A percentile compares a stretch with the other conserved stretches of the same genome.
phyloP scores from a whole-genome alignment of 331 rosid species.

The Phaseolus coccineus region DNA sequence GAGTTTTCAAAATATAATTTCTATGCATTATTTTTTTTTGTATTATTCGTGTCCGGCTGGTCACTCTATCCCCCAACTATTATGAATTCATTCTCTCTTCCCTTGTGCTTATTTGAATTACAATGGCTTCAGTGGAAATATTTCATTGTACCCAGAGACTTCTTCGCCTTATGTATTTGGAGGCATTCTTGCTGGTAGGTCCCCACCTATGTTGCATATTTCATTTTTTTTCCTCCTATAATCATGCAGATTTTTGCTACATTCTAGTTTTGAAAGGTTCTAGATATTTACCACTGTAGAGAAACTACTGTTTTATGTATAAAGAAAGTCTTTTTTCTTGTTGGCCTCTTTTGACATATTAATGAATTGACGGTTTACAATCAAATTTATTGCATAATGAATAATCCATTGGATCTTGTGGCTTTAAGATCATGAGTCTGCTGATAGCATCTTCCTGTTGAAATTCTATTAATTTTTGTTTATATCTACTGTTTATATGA shows the following conservation, averaged over 20 bases:
- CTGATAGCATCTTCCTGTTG: conserved; percentile 33
- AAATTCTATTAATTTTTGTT: conserved; percentile 38
- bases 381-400: conserved; percentile 32
- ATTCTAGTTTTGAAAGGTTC: conserved; percentile 17
- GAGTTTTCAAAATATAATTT: conserved; percentile 22
- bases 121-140: conserved; percentile 79
- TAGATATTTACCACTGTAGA: conserved; percentile 22
- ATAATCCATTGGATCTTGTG: conserved; percentile 28
- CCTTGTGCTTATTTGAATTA: conserved; percentile 50
- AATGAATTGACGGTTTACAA: conserved; percentile 13
- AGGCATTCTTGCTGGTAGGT: conserved; percentile 97
- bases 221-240: conserved; percentile 38
- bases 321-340: background rate
- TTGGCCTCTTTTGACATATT: conserved; percentile 13
- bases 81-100: conserved; percentile 31
- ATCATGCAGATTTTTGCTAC: background rate
- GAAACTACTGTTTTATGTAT: background rate
- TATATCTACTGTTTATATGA: background rate
- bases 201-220: conserved; percentile 46
- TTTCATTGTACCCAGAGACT: conserved; percentile 70
- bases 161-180: conserved; percentile 70
- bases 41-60: conserved; percentile 32
- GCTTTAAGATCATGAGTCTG: conserved; percentile 29
- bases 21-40: conserved; percentile 21
- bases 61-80: conserved; percentile 13